These are phyloP conservation scores for Strigomonas culicis DNA, from an alignment of 208 protist genomes.

Conservation along the genomic window DNA sequence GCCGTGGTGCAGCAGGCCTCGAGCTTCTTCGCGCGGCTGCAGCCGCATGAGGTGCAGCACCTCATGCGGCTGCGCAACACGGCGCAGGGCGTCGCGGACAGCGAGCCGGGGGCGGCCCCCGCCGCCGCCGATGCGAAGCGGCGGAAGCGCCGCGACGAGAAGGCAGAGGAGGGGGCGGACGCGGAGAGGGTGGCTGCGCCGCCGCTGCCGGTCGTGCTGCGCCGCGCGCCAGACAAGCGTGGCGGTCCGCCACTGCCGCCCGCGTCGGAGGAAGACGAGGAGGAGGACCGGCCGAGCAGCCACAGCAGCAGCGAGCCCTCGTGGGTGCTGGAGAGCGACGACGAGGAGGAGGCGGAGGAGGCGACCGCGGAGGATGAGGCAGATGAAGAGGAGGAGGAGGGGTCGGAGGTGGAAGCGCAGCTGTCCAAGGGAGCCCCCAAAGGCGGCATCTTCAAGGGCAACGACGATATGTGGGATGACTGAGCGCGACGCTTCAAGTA, in stretches of 20 bases:
- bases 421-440: constrained; percentile 8
- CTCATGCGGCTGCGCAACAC: background rate
- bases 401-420: constrained; percentile 7
- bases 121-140: background rate
- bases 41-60: background rate
- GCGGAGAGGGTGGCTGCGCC: background rate
- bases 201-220: background rate
- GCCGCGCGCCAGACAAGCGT: background rate
- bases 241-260: background rate
- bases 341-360: constrained; percentile 13
- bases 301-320: constrained; percentile 54
- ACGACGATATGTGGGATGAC: constrained; percentile 57
- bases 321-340: constrained; percentile 44
- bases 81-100: too few species aligned
- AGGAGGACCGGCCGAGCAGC: constrained; percentile 12
- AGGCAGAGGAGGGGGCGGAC: background rate
- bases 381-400: constrained; percentile 10
- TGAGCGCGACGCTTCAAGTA: too few species aligned
- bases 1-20: background rate
- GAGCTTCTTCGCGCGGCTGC: background rate
- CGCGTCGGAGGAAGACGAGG: background rate
- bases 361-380: constrained; percentile 3
- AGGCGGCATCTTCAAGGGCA: constrained; percentile 35
- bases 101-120: too few species aligned
- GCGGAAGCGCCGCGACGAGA: background rate